Conservation (phyloP, 345 rosid species). For the Euphorbia tirucalli region DNA sequence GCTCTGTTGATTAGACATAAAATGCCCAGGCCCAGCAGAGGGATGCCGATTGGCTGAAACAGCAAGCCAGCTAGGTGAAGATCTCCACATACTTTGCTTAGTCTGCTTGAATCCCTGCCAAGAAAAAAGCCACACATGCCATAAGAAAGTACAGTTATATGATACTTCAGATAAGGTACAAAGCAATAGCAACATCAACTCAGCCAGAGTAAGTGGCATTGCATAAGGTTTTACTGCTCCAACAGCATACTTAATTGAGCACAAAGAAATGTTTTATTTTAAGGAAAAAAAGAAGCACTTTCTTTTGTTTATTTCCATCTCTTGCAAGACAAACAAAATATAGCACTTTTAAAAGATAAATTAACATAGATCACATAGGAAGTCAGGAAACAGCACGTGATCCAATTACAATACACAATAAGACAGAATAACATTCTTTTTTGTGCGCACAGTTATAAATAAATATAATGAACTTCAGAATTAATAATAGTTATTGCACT, state of each 20-base stretch:
- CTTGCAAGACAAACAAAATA: neutral
- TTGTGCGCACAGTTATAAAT: neutral
- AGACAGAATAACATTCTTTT: too few species aligned
- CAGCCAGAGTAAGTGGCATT: neutral
- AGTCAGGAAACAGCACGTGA: too few species aligned
- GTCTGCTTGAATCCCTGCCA: slow-evolving; percentile 82
- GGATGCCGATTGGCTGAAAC: slow-evolving; percentile 83
- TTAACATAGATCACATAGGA: neutral
- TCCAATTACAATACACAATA: too few species aligned
- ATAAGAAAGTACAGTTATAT: neutral
- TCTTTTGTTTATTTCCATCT: neutral
- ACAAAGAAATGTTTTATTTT: neutral
- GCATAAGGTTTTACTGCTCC: neutral
- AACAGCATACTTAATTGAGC: neutral
- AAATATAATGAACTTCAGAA: neutral
- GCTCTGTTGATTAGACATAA: slow-evolving; percentile 96
- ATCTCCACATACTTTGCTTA: slow-evolving; percentile 85
- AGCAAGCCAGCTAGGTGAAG: slow-evolving; percentile 75
- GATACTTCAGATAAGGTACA: neutral
- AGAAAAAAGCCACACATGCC: neutral
- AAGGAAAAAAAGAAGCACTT: neutral
- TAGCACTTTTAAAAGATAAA: neutral
- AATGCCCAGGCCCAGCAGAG: slow-evolving; percentile 69
- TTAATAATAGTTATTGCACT: neutral
- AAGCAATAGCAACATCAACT: neutral